Evolutionary conservation across 1,284 basidiomycete species (phyloP).

Genomic region (Xerocomus amazonicus): DNA sequence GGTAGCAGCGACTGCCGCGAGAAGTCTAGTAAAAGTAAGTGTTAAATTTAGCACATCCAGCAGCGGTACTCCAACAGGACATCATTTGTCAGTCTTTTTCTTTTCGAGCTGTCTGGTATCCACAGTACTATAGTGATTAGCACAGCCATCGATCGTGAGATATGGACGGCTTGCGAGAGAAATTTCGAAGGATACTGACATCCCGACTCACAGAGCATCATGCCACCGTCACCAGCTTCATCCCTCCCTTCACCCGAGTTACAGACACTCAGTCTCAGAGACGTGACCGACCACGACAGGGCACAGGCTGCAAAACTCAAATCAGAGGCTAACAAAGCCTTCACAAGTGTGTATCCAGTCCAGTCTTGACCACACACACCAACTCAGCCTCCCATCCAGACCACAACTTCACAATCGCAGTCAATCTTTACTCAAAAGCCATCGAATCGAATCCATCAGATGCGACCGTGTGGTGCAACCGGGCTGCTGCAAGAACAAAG

Average conservation of each 20-base stretch:
- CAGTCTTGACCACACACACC: not conserved
- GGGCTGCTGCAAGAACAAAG: constrained; percentile 75
- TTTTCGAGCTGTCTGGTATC: too few species aligned
- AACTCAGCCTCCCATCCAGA: constrained; percentile 32
- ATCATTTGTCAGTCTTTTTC: too few species aligned
- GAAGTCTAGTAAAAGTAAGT: too few species aligned
- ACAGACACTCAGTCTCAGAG: constrained; percentile 45
- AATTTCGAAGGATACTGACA: constrained; percentile 4
- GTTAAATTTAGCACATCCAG: too few species aligned
- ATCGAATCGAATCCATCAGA: constrained; percentile 78
- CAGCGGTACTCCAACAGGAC: too few species aligned
- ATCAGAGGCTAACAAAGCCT: constrained; percentile 83
- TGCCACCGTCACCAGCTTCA: constrained; percentile 43
- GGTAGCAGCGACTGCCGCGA: too few species aligned
- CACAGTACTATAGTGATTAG: too few species aligned
- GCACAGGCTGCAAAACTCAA: constrained; percentile 71
- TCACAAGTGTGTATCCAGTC: constrained; percentile 48
- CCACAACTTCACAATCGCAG: constrained; percentile 61
- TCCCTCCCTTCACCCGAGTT: constrained; percentile 57
- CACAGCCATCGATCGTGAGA: constrained; percentile 32
- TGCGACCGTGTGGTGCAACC: constrained; percentile 76
- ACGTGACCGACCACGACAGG: constrained; percentile 68
- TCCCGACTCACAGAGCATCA: too few species aligned
- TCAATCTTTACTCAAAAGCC: constrained; percentile 72
- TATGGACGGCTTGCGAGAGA: constrained; percentile 9